phyloP scores from a whole-genome alignment of 257 asterid species.

The Primulina huaijiensis region DNA sequence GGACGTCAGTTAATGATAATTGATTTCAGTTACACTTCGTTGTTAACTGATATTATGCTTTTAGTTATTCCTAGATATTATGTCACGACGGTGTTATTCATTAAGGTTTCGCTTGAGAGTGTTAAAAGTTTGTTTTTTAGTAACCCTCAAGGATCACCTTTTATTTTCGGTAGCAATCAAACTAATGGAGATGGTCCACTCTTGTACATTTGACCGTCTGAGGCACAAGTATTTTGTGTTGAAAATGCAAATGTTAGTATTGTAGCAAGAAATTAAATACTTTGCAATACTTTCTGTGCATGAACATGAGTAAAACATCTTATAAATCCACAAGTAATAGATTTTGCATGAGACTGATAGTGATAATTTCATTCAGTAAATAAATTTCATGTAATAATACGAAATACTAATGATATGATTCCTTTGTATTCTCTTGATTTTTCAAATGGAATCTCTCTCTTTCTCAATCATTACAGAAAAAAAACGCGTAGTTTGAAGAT shows the following conservation, averaged over 20 bases:
- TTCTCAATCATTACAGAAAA: background rate
- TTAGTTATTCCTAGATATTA: background rate
- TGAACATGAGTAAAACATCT: background rate
- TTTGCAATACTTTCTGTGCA: too few species aligned
- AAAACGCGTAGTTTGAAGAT: background rate
- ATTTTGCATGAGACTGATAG: background rate
- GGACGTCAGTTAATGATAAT: background rate
- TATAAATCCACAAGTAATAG: background rate
- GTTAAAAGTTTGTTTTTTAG: too few species aligned
- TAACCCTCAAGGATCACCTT: background rate
- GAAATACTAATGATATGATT: too few species aligned
- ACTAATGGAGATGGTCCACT: background rate
- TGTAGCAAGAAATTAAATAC: too few species aligned
- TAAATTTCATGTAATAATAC: too few species aligned
- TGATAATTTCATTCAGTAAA: too few species aligned
- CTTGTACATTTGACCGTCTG: background rate
- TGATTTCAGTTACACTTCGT: background rate
- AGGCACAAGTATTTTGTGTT: too few species aligned
- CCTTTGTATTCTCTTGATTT: background rate
- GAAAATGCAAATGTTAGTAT: too few species aligned
- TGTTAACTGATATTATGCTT: background rate
- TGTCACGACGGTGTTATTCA: background rate
- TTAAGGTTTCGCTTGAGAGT: too few species aligned
- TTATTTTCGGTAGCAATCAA: background rate
- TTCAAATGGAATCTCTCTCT: background rate